These are phyloP conservation scores for Corniculantispora saksenae DNA, from an alignment of 2,329 filamentous ascomycete genomes.

Conservation along the genomic window DNA sequence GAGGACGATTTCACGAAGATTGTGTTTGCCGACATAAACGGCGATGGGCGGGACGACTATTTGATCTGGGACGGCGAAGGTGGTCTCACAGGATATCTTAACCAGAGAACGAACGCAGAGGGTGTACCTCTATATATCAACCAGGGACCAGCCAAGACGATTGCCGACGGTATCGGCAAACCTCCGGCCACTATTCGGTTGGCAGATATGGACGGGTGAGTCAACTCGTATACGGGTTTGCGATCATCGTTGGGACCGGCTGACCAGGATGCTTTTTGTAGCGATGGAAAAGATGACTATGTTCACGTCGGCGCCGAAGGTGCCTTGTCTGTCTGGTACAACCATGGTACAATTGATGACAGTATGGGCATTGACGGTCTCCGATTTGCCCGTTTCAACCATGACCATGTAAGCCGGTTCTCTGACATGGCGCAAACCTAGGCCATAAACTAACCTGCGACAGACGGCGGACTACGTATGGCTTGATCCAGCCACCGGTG, in stretches of 20 bases:
- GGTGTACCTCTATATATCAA: slow-evolving; percentile 22
- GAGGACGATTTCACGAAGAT: slow-evolving; percentile 21
- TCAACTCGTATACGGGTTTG: too few species aligned
- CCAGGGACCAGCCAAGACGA: slow-evolving; percentile 21
- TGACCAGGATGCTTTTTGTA: too few species aligned
- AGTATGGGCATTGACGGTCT: slow-evolving; percentile 20
- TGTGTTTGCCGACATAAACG: slow-evolving; percentile 25
- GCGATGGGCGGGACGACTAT: slow-evolving; percentile 24
- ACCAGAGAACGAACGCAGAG: slow-evolving; percentile 20
- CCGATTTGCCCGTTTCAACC: too few species aligned
- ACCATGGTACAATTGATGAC: slow-evolving; percentile 18
- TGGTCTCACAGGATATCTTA: slow-evolving; percentile 23
- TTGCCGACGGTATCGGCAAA: slow-evolving; percentile 16
- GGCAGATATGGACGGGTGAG: slow-evolving; percentile 28
- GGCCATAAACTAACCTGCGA: too few species aligned
- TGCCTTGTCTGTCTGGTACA: slow-evolving; percentile 21
- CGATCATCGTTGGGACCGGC: too few species aligned
- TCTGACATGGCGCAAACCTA: too few species aligned
- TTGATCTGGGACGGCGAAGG: slow-evolving; percentile 23
- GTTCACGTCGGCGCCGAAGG: slow-evolving; percentile 17
- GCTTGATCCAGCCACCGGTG: too few species aligned
- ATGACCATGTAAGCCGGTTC: too few species aligned
- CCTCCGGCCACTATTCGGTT: slow-evolving; percentile 21
- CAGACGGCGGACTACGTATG: slow-evolving; percentile 25
- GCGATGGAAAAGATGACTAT: slow-evolving; percentile 23